phyloP scores from a whole-genome alignment of 192 early-diverging fungal species.

The Phycomyces blakesleeanus region DNA sequence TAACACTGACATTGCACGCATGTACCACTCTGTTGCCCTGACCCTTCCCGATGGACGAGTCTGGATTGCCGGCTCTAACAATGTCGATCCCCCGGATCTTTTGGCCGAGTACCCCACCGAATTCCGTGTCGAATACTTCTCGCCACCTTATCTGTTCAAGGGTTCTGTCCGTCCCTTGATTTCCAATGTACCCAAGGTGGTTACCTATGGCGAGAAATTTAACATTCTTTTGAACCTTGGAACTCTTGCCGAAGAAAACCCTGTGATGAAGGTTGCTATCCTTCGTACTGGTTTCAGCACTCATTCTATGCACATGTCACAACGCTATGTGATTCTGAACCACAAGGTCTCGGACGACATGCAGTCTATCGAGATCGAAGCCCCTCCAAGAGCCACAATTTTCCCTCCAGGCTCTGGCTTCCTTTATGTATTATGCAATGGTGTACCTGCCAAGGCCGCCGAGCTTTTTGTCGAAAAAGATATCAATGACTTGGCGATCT shows the following conservation, averaged over 20 bases:
- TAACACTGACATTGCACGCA: conserved; percentile 51
- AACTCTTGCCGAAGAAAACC: conserved; percentile 10
- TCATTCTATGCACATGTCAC: conserved; percentile 52
- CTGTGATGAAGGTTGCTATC: conserved; percentile 39
- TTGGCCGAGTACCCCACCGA: conserved; percentile 46
- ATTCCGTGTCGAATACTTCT: conserved; percentile 51
- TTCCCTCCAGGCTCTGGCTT: conserved; percentile 52
- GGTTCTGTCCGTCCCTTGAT: conserved; percentile 36
- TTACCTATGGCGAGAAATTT: conserved; percentile 22
- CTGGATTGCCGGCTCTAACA: conserved; percentile 56
- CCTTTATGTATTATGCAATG: conserved; percentile 45
- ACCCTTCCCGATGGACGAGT: conserved; percentile 53
- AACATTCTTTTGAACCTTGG: conserved; percentile 24
- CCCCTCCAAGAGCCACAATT: conserved; percentile 49
- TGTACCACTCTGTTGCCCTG: conserved; percentile 61
- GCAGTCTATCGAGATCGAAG: conserved; percentile 29
- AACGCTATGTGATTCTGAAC: conserved; percentile 43
- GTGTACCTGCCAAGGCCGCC: conserved; percentile 37
- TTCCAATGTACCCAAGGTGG: conserved; percentile 22
- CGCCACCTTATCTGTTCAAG: conserved; percentile 47
- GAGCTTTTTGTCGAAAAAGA: conserved; percentile 21
- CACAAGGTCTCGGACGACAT: conserved; percentile 20
- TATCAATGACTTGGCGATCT: conserved; percentile 6
- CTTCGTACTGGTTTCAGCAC: conserved; percentile 50
- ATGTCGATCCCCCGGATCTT: conserved; percentile 37